Evolutionary conservation across 108 stramenopile genomes (phyloP).

Genomic region (Phaeodactylum tricornutum): DNA sequence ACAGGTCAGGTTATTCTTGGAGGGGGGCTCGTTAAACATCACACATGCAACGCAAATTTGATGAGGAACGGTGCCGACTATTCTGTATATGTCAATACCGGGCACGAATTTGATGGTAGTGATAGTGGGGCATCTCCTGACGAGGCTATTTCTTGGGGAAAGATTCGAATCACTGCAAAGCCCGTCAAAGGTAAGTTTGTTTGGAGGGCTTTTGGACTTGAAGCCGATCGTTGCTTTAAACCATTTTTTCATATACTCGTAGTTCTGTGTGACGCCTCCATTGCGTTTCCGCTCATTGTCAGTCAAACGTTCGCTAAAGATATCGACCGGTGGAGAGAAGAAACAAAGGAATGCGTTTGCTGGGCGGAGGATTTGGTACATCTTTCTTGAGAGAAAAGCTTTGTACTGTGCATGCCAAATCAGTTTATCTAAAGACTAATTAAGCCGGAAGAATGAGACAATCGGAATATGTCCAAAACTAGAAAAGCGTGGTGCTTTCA

Average conservation of each 20-base stretch:
- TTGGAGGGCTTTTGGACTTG: background rate
- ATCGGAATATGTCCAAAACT: too few relatives aligned
- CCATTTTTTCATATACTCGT: too few relatives aligned
- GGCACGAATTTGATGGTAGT: constrained; percentile 96
- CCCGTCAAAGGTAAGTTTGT: too few relatives aligned
- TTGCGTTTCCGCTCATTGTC: constrained; percentile 95
- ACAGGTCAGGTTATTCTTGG: constrained; percentile 98
- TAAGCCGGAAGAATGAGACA: too few relatives aligned
- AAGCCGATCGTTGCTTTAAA: too few relatives aligned
- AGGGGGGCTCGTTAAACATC: constrained; percentile 98
- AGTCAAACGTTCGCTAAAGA: constrained; percentile 96
- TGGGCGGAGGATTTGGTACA: constrained; percentile 61
- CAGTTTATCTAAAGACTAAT: too few relatives aligned
- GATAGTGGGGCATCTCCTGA: constrained; percentile 96
- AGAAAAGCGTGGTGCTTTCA: too few relatives aligned
- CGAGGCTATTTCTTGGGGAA: constrained; percentile 98
- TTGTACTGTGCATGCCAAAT: too few relatives aligned
- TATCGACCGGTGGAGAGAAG: constrained; percentile 70
- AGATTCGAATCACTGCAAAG: constrained; percentile 86
- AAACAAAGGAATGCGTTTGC: constrained; percentile 55
- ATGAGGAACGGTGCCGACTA: constrained; percentile 99
- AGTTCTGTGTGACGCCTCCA: constrained; percentile 91
- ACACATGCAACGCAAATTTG: constrained; percentile 98
- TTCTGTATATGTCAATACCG: constrained; percentile 97
- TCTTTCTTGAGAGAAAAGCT: too few relatives aligned